Percentiles rank a stretch among this genome's conserved stretches.
phyloP scores from a whole-genome alignment of 352 stramenopile genomes.

The Pythium aristosporum region DNA sequence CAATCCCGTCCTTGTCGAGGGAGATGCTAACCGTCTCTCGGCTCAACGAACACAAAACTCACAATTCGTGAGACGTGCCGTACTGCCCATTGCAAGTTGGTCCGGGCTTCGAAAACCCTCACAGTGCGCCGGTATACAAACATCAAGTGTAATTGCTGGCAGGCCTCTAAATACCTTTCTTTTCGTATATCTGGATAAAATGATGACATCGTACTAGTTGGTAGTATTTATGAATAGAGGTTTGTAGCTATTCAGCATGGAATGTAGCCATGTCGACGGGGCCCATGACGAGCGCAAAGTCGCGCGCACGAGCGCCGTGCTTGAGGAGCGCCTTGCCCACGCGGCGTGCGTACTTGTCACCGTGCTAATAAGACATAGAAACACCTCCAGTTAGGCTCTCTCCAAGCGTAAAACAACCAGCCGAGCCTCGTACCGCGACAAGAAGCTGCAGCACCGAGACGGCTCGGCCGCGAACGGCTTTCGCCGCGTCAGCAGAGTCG shows the following conservation, averaged over 20 bases:
- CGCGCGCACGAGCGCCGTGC: constrained; percentile 14
- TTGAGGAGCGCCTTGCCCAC: constrained; percentile 39
- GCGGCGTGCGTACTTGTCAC: constrained; percentile 29
- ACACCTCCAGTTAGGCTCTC: background rate
- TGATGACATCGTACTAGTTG: background rate
- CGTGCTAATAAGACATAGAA: constrained; percentile 9
- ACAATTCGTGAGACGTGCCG: constrained; percentile 4
- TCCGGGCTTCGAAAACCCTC: constrained; percentile 35
- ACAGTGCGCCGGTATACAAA: constrained; percentile 9
- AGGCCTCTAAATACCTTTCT: constrained; percentile 2
- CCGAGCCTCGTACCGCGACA: constrained; percentile 14
- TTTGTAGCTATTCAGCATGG: constrained; percentile 9
- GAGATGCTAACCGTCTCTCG: constrained; percentile 95
- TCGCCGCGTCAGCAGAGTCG: background rate
- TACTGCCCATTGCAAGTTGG: constrained; percentile 24
- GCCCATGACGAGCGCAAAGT: constrained; percentile 29
- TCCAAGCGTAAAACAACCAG: background rate
- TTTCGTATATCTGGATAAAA: constrained; percentile 19
- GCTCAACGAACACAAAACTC: constrained; percentile 88
- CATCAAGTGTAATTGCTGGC: background rate
- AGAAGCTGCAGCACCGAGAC: constrained; percentile 34
- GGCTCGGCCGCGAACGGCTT: constrained; percentile 9
- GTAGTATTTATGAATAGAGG: background rate
- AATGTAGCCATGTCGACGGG: constrained; percentile 31
- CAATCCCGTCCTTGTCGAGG: constrained; percentile 94